Conservation (phyloP, 2,329 filamentous ascomycete genomes). For the Aspergillus clavatus region DNA sequence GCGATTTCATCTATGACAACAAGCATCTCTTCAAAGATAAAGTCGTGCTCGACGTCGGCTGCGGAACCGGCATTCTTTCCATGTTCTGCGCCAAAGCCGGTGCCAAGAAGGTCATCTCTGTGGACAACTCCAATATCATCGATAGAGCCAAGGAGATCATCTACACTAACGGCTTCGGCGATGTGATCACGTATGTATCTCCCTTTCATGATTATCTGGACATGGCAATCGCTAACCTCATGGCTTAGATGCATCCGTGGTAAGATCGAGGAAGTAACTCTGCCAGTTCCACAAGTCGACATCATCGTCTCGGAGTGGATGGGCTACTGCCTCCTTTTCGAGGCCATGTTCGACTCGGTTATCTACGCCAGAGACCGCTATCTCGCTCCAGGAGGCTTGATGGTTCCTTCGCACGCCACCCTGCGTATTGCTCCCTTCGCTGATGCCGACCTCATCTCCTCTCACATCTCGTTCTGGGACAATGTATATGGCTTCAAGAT, state of each 20-base stretch:
- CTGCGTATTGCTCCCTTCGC: constrained; percentile 77
- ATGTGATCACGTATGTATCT: constrained; percentile 58
- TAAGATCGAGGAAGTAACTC: constrained; percentile 78
- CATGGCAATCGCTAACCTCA: constrained; percentile 5
- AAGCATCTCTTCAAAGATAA: constrained; percentile 83
- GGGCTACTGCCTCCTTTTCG: constrained; percentile 89
- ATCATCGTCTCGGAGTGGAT: constrained; percentile 98
- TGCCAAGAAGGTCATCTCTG: constrained; percentile 78
- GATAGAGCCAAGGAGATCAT: constrained; percentile 80
- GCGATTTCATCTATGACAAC: constrained; percentile 91
- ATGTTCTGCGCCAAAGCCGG: constrained; percentile 94
- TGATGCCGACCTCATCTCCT: constrained; percentile 70
- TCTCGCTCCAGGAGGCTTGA: constrained; percentile 70
- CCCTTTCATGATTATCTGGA: background rate
- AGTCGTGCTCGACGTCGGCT: constrained; percentile 85
- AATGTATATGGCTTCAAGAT: constrained; percentile 95
- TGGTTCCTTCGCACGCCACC: constrained; percentile 81
- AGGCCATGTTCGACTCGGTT: constrained; percentile 93
- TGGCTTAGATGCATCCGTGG: constrained; percentile 62
- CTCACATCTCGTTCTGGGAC: constrained; percentile 80
- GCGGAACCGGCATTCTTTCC: constrained; percentile 77
- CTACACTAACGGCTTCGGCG: constrained; percentile 69
- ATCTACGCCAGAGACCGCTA: constrained; percentile 84
- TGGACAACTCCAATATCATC: constrained; percentile 90
- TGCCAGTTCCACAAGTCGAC: constrained; percentile 77